Base-by-base conservation (phyloP, 2,329 filamentous ascomycete species). In the Sporothrix euskadiensis region DNA sequence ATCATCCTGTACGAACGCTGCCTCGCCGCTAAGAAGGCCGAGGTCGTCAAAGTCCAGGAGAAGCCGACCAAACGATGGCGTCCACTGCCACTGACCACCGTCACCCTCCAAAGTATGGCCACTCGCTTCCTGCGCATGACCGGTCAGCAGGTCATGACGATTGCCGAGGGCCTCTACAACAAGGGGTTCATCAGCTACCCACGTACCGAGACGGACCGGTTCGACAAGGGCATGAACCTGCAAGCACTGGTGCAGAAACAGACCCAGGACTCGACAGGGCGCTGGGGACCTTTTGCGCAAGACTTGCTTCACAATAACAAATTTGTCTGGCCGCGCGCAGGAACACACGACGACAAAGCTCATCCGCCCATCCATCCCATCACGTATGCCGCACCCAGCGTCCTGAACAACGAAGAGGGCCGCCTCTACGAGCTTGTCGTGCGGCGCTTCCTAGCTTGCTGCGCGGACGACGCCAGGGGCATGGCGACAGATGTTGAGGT, bases 171-270 rank as follows among this genome's bases (percentile, higher is more conserved):
- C 5, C 88, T 99, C 1, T 99, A 99, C 84, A 94, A 94, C 66
- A 94, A 92, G 81, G 96, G 96, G 0, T 98, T 94, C 83, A 97
- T 99, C 82, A 98, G 94, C 81, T 99, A 99, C 81, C 96, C 96
- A 0, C 90, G 96, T 82, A 99, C 96, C 0, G 96, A 99, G 81
- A 99, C 96, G 0, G 96, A 99, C 81, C 92, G 95, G 44, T 99
- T 98, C 79, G 94, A 98, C 79, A 89, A 89, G 78, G 95, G 88
- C 4, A 98, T 98, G 84, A 91, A 98, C 79, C 86, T 99, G 26
- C 89, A 88, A 75, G 88, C 87, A 30, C 84, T 99, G 9, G 88
- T 98, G 22, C 89, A 93, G 78, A 98, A 97, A 79, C 96, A 99
- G 81, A 89, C 88, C 0, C 89, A 90, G 74, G 93, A 94, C 79